phyloP scores from a whole-genome alignment of 1,139 yeast genomes.

The Lodderomyces oxycetoniae region DNA sequence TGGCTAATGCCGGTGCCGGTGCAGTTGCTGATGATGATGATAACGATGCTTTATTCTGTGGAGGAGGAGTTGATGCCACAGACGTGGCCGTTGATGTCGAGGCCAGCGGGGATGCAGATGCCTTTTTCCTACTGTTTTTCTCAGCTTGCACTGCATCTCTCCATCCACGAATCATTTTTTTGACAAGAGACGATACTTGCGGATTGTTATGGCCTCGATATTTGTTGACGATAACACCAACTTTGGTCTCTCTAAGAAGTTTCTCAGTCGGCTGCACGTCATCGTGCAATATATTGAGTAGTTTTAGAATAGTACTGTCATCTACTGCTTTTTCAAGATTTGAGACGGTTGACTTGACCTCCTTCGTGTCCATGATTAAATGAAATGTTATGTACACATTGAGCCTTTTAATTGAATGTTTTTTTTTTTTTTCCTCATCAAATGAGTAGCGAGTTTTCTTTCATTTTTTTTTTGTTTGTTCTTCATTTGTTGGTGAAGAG shows the following conservation, averaged over 20 bases:
- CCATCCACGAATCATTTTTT: conserved; percentile 82
- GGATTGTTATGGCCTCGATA: conserved; percentile 64
- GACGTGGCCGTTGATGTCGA: conserved; percentile 7
- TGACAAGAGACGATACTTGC: conserved; percentile 67
- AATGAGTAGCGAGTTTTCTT: too few relatives aligned
- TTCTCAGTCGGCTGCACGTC: conserved; percentile 83
- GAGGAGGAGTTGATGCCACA: not conserved
- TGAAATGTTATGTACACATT: too few relatives aligned
- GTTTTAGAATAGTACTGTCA: conserved; percentile 60
- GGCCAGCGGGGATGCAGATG: conserved; percentile 7
- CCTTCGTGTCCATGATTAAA: conserved; percentile 59
- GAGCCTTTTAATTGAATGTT: too few relatives aligned
- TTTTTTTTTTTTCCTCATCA: too few relatives aligned
- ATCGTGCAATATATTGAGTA: conserved; percentile 61
- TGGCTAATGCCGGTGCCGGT: conserved; percentile 58
- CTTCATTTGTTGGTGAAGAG: too few relatives aligned
- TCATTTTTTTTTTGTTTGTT: too few relatives aligned
- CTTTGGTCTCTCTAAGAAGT: conserved; percentile 84
- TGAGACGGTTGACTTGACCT: conserved; percentile 64
- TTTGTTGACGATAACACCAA: conserved; percentile 95
- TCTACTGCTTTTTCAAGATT: conserved; percentile 72
- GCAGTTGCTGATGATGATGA: conserved; percentile 4
- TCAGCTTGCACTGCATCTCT: conserved; percentile 83
- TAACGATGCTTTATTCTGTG: conserved; percentile 1
- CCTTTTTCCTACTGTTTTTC: conserved; percentile 44